Conservation (phyloP, 805 yeast species). For the Candida corydali region DNA sequence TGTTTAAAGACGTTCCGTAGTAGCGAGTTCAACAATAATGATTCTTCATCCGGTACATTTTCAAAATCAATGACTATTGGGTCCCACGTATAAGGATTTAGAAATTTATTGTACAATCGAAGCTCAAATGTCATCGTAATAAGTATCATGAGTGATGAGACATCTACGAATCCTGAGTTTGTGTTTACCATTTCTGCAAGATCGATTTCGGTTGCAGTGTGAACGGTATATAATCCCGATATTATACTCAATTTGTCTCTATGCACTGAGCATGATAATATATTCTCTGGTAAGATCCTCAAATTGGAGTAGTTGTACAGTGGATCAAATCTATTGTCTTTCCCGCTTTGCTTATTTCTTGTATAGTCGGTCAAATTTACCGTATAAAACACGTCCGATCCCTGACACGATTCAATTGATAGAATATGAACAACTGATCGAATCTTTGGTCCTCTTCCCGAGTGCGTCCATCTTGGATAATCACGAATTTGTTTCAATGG, state of each 20-base stretch:
- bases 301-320: not conserved
- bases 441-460: not conserved
- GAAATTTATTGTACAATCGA: not conserved
- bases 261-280: slow-evolving; percentile 1
- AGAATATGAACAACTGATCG: slow-evolving; percentile 1
- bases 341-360: slow-evolving; percentile 1
- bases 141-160: not conserved
- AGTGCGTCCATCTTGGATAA: not conserved
- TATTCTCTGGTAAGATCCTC: slow-evolving; percentile 1
- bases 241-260: slow-evolving; percentile 1
- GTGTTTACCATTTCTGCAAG: not conserved
- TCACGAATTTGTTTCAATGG: slow-evolving; percentile 1
- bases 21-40: not conserved
- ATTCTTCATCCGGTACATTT: not conserved
- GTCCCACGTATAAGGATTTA: slow-evolving; percentile 5
- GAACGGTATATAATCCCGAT: not conserved
- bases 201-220: not conserved
- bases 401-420: not conserved
- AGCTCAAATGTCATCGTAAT: not conserved
- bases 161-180: not conserved
- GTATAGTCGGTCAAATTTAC: slow-evolving; percentile 3
- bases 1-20: not conserved
- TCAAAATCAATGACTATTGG: slow-evolving; percentile 1
- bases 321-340: not conserved
- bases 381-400: not conserved